These are phyloP conservation scores for Biscogniauxia sp. DNA, from an alignment of 2,329 filamentous ascomycete genomes.

Conservation along the genomic window DNA sequence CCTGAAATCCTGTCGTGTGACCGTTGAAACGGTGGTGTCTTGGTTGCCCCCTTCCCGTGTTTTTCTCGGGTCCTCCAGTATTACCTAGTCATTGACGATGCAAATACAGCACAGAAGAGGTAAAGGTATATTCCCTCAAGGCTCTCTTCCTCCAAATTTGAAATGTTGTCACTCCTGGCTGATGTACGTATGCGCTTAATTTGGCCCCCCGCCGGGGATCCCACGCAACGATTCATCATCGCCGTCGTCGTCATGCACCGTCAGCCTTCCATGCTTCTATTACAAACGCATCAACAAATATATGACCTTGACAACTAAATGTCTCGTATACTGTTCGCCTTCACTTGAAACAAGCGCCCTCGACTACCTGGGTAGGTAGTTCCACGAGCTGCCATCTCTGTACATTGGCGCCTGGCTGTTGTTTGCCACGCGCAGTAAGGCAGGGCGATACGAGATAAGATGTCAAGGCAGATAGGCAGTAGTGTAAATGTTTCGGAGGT, in stretches of 20 bases:
- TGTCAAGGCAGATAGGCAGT: background rate
- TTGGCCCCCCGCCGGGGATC: background rate
- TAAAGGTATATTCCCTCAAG: background rate
- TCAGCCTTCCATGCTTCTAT: background rate
- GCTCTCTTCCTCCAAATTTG: background rate
- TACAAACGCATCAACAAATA: slow-evolving; percentile 1
- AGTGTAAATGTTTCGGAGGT: slow-evolving; percentile 13
- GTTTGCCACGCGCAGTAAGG: slow-evolving; percentile 4
- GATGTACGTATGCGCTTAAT: background rate
- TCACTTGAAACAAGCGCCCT: slow-evolving; percentile 12
- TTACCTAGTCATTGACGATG: background rate
- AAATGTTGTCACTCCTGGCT: background rate
- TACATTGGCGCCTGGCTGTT: background rate
- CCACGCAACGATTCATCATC: background rate
- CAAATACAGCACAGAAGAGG: background rate
- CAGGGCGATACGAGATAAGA: slow-evolving; percentile 11
- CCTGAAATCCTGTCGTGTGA: background rate
- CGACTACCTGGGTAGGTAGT: background rate
- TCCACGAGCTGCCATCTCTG: too few relatives aligned
- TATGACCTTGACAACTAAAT: background rate
- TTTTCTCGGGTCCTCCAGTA: background rate
- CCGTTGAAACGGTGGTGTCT: background rate
- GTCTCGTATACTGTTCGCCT: background rate
- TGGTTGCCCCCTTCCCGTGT: slow-evolving; percentile 1
- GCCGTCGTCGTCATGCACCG: background rate